Evolutionary conservation across 345 rosid species (phyloP), one percentile per base, ranked within the genome.

Genomic region (Gossypium sturtianum): DNA sequence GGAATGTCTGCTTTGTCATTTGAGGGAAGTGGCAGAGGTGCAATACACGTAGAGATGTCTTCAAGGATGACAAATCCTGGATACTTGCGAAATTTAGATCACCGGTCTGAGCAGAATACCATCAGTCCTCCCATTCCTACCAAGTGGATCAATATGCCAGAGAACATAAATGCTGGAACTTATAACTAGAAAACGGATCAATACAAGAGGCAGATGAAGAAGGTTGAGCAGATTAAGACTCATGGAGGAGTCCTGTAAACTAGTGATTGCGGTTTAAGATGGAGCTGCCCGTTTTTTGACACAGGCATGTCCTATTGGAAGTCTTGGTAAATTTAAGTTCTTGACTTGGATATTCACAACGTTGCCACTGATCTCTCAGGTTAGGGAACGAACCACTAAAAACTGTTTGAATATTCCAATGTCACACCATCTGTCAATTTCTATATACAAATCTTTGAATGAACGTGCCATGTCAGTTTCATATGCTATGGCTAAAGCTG

Each of bases 141-240:
- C 53, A 86, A 89, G 29, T 92, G 98, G 98, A 87, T 85, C 41
- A 74, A 74, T 78, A 84, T 73, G 73, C 47, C 74, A 29, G 73
- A 22, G 17, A 23, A 66, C 41, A 86, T 83, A 72, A 78, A 78
- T 61, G 75, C 78, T 17, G 84, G 86, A 29, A 82, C 66, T 53
- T 73, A 11, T 74, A 76, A 78, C 86, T 80, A 71, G 87, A 87
- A 82, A 59, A 65, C 62, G 79, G 77, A 12, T 65, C 69, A 43
- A 75, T 82, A 82, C 76, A 86, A 87, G 68, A 87, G 83, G 81
- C 84, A 78, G 43, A 80, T 79, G 80, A 89, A 86, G 84, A 86
- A 75, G 84, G 78, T 86, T 75, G 85, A 88, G 81, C 93, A 84
- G 82, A 76, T 79, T 38, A 87, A 89, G 90, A 70, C 80, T 23